Evolutionary conservation across 2,329 filamentous ascomycete species (phyloP).

Genomic region (Botrytis medusae): DNA sequence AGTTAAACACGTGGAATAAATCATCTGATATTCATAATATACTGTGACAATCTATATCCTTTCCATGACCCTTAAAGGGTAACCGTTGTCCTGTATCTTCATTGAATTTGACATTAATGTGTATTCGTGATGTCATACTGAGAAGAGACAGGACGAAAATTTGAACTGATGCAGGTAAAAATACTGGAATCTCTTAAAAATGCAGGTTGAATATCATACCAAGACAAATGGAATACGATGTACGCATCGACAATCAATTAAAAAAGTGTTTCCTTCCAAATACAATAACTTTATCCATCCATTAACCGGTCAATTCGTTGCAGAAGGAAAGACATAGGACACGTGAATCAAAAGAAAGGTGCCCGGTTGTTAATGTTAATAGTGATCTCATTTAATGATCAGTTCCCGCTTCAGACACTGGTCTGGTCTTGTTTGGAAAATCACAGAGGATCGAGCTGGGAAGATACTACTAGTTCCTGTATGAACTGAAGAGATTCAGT

Average conservation of each 20-base stretch:
- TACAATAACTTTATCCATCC: not conserved
- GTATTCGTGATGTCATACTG: not conserved
- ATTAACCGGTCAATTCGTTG: not conserved
- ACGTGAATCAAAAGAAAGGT: not conserved
- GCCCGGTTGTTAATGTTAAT: not conserved
- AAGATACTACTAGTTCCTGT: not conserved
- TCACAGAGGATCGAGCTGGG: not conserved
- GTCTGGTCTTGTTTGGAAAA: not conserved
- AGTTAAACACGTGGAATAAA: not conserved
- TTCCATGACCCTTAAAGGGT: not conserved
- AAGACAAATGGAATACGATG: not conserved
- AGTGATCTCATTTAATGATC: not conserved
- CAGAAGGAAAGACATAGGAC: not conserved
- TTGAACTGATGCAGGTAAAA: not conserved
- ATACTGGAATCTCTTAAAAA: not conserved
- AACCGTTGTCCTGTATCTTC: not conserved
- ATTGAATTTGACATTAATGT: not conserved
- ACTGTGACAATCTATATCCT: not conserved
- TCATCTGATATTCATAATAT: not conserved
- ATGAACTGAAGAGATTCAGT: not conserved
- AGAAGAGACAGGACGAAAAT: too few relatives aligned
- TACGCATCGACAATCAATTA: not conserved
- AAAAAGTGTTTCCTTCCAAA: not conserved
- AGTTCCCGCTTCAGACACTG: not conserved
- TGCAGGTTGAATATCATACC: not conserved